Percentiles rank a stretch among this genome's conserved stretches.
These are phyloP conservation scores for Effrenium voratum DNA, from an alignment of 73 alveolate species.

Conservation along the genomic window DNA sequence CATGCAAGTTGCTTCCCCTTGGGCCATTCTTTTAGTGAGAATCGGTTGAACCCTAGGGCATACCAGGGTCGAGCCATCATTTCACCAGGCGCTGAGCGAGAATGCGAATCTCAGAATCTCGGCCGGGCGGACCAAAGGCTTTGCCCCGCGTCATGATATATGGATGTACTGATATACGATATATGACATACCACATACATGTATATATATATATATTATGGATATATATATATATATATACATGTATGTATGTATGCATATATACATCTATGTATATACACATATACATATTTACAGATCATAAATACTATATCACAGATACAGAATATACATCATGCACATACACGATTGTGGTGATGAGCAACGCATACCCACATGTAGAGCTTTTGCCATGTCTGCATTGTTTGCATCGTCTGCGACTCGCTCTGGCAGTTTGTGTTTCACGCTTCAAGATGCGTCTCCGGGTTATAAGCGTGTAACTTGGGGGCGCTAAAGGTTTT, in stretches of 20 bases:
- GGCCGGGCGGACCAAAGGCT: neutral
- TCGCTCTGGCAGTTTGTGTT: too few species aligned
- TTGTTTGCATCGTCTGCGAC: too few species aligned
- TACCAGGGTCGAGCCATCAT: neutral
- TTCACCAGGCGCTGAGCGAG: conserved; percentile 62
- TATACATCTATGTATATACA: too few species aligned
- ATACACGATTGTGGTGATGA: too few species aligned
- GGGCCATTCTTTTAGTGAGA: neutral
- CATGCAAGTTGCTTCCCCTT: neutral
- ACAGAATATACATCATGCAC: too few species aligned
- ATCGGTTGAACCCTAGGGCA: neutral
- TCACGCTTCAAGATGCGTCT: too few species aligned
- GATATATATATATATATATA: neutral
- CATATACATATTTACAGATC: too few species aligned
- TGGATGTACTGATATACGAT: neutral
- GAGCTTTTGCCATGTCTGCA: too few species aligned
- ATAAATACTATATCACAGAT: too few species aligned
- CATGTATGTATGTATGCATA: neutral
- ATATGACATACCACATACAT: neutral
- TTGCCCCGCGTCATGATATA: neutral
- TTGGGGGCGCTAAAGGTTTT: too few species aligned
- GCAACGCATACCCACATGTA: too few species aligned
- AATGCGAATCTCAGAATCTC: conserved; percentile 66
- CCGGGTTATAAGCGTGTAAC: too few species aligned
- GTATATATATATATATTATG: neutral